A percentile compares a stretch with the other conserved stretches of the same genome.
Conservation (phyloP, 495 filamentous ascomycete genomes). For the Podospora australis region DNA sequence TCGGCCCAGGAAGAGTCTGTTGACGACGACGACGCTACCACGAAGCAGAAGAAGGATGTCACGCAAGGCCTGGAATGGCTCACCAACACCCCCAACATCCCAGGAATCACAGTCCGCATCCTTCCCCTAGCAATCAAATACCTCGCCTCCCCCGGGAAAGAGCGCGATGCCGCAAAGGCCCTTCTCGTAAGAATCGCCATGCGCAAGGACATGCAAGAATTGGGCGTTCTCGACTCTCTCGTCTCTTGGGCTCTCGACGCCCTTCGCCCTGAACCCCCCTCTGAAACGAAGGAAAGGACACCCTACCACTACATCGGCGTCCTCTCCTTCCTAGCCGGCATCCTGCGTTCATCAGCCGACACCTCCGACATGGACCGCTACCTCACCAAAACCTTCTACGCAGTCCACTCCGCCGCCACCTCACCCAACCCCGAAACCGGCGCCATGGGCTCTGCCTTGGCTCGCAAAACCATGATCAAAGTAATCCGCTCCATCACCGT, state of each 20-base stretch:
- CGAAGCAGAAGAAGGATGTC: neutral
- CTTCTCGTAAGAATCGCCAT: slow-evolving; percentile 77
- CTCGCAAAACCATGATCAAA: slow-evolving; percentile 77
- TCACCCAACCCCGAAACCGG: slow-evolving; percentile 35
- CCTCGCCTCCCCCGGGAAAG: slow-evolving; percentile 71
- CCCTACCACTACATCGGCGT: slow-evolving; percentile 59
- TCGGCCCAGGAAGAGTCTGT: slow-evolving; percentile 19
- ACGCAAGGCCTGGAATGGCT: slow-evolving; percentile 6
- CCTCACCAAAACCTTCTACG: slow-evolving; percentile 39
- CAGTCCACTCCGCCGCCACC: slow-evolving; percentile 39
- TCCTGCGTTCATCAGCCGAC: slow-evolving; percentile 49
- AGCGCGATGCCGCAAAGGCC: slow-evolving; percentile 74
- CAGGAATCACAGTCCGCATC: slow-evolving; percentile 63
- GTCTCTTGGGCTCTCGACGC: slow-evolving; percentile 60
- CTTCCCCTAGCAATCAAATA: slow-evolving; percentile 64
- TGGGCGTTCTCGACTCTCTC: slow-evolving; percentile 60
- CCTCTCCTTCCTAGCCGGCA: slow-evolving; percentile 68
- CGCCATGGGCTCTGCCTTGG: slow-evolving; percentile 62
- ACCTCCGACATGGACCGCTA: slow-evolving; percentile 48
- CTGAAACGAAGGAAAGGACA: slow-evolving; percentile 22
- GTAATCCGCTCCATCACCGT: slow-evolving; percentile 65
- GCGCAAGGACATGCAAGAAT: slow-evolving; percentile 76
- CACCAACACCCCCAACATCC: slow-evolving; percentile 57
- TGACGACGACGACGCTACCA: slow-evolving; percentile 33
- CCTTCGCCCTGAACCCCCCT: slow-evolving; percentile 45